Base-by-base conservation (phyloP, 2,329 filamentous ascomycete genomes). In the Conoideocrella luteorostrata region DNA sequence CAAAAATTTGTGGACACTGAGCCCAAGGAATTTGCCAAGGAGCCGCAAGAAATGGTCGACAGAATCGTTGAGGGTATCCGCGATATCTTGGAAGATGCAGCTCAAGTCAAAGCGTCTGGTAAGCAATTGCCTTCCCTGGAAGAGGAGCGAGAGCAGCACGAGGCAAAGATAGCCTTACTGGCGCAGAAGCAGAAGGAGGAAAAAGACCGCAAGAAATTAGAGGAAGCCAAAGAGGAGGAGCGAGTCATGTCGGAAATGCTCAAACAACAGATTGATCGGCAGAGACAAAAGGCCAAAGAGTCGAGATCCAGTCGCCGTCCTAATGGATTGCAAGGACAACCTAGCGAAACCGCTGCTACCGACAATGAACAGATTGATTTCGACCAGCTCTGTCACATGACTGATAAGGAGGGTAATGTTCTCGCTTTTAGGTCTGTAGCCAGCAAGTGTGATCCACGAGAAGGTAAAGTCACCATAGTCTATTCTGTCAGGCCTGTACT, bases 31-130 rank as follows among this genome's bases (percentile, higher is more conserved):
- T 71, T 79, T 47, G 71, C 70, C 23, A 64, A 65, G 22, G 70
- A 72, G 45, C 72, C 74, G 45, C 69, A 79, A 49, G 72, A 75
- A 47, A 82, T 82, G 72, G 68, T 82, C 30, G 74, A 83, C 56
- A 74, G 79, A 44, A 72, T 94, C 24, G 69, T 90, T 9, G 77
- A 79, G 49, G 79, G 77, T 3, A 78, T 86, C 39, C 82, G 88
- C 7, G 81, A 83, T 37, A 82, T 91, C 9, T 73, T 97, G 4
- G 88, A 96, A 63, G 87, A 94, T 61, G 88, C 88, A n/a, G 86
- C 88, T 2, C 74, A 82, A 51, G 80, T 82, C 22, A 86, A 86
- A 53, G 83, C 85, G 38, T 78, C 83, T 44, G 86, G 88, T 24
- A 78, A 82, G 44, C 78, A 88, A 48, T 69, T 95, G 13, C 89